Base-by-base conservation (phyloP, 495 filamentous ascomycete genomes). In the Penicillium parvum region DNA sequence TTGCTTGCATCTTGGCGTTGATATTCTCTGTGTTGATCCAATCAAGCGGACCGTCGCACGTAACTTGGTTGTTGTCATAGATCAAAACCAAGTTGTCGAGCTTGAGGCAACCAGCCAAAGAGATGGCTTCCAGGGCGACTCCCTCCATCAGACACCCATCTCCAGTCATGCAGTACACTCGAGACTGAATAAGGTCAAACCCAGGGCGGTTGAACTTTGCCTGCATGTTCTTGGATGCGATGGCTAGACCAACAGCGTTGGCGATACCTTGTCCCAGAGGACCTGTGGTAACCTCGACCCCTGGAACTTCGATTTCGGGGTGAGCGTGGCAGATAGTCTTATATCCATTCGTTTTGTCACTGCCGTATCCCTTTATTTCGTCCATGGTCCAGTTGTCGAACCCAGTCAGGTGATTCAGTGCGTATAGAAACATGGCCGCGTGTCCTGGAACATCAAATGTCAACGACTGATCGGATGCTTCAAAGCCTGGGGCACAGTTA, bases 101-200 rank as follows among this genome's bases (percentile, higher is more conserved):
- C 33, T 66, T 65, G 52, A 66, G 71, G 49, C 78, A 72, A 5
- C 77, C 78, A 2, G 77, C 78, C 9, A 77, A 63, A 1, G 70
- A 71, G 25, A 80, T 71, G 0, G 77, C 74, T 49, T 82, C 78
- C 5, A 77, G 62, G 2, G 52, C 78, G n/a, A 82, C 76, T 27
- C 77, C 78, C 44, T 82, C 78, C 52, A 76, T 72, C 42, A 80
- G 49, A 49, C 77, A 82, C 0, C 72, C 78, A 56, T 82, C 78
- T 11, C 78, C 76, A 37, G 74, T 63, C 64, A 80, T 78, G 41
- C 75, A 78, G 66, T 67, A 82, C 2, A 66, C 75, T 25, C 64
- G 65, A 46, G 75, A 75, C 10, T 55, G 50, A 1, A 81, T 68
- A 11, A 82, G 41, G 1, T 69, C 62, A 34, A 63, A 77, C 0